Evolutionary conservation across 148 eudicot genomes (phyloP).

Genomic region (Chenopodium quinoa): DNA sequence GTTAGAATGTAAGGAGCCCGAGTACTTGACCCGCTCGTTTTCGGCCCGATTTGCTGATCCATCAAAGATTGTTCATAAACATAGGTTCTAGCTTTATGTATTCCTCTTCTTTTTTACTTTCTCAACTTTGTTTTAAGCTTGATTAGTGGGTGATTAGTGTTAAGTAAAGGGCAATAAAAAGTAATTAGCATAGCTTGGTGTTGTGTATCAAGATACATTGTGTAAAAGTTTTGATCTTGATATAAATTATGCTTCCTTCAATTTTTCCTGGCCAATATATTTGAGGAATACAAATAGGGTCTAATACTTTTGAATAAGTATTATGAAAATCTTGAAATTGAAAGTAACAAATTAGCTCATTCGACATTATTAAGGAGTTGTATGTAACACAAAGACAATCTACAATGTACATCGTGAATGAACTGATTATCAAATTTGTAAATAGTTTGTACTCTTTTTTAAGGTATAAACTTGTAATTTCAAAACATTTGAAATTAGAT

Average conservation of each 20-base stretch:
- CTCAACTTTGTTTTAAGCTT: neutral
- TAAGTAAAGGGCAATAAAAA: neutral
- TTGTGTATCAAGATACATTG: neutral
- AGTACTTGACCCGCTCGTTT: slow-evolving; percentile 52
- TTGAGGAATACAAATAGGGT: too few species aligned
- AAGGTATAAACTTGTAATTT: too few species aligned
- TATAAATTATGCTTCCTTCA: neutral
- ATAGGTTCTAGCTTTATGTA: slow-evolving; percentile 11
- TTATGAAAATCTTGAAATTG: neutral
- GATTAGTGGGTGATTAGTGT: neutral
- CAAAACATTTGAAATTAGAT: too few species aligned
- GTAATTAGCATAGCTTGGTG: neutral
- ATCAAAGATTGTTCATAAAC: slow-evolving; percentile 29
- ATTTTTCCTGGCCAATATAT: neutral
- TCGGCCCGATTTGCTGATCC: slow-evolving; percentile 68
- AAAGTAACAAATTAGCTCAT: too few species aligned
- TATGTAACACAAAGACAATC: too few species aligned
- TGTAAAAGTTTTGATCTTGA: slow-evolving; percentile 11
- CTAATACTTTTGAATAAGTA: too few species aligned
- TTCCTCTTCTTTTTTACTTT: neutral
- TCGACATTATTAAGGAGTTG: too few species aligned
- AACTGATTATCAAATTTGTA: too few species aligned
- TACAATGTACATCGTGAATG: too few species aligned
- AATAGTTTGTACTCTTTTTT: too few species aligned
- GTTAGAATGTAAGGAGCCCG: slow-evolving; percentile 38